Base-by-base conservation (phyloP, 2,329 filamentous ascomycete genomes). In the Trichoderma pleuroti region DNA sequence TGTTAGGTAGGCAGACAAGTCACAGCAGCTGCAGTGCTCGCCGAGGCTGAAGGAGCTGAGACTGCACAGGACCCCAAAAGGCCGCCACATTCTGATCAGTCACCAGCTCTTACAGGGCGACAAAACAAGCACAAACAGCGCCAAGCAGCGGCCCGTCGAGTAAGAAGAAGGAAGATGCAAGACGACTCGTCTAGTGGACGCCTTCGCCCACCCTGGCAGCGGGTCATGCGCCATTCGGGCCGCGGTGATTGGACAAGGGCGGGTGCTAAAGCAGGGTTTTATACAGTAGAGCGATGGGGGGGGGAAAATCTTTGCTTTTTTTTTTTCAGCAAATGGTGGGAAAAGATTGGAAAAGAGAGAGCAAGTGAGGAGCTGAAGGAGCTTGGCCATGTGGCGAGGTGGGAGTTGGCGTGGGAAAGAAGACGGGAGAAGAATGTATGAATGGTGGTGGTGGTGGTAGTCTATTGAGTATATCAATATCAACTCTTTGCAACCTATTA, bases 331-430 rank as follows among this genome's bases (percentile, higher is more conserved):
- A 6, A 24, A 52, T 24, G 11, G 11, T 52, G 1, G 3, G 5
- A 7, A 21, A 46, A 21, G n/a, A 52, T 8, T n/a, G 39, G 46
- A 24, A 16, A 4, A 36, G 3, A 39, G 8, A 9, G 8, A 42
- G 18, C 9, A 16, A 10, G 39, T 5, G 39, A 21, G 49, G 24
- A 62, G 62, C 28, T 42, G 34, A 28, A 57, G 46, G 52, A 34
- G 49, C 18, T 21, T 57, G 16, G 49, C 39, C 64, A 67, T 57
- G 64, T 57, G 64, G 52, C 52, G 64, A 57, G 34, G 64, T 67
- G 64, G 34, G 26, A 67, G 24, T 26, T 18, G 26, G 52, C 34
- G 49, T 57, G 63, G 63, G 63, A 49, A 57, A 52, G 30, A 28
- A 6, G 16, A 26, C 10, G 9, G 11, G 24, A 11, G 0, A n/a